Evolutionary conservation across 306 rosid genomes (phyloP).

Genomic region (Herpetospermum pedunculosum): DNA sequence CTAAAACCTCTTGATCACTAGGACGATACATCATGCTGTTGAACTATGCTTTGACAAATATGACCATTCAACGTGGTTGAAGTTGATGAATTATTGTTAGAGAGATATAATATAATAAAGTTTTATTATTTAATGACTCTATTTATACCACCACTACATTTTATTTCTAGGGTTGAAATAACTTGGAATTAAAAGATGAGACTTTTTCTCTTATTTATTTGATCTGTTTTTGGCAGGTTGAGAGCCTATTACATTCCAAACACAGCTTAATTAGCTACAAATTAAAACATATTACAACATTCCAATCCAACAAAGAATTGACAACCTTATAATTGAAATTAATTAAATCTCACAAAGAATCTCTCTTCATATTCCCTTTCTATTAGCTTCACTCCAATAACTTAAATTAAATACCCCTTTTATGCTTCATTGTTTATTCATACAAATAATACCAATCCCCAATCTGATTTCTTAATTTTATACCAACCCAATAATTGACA

Average conservation of each 20-base stretch:
- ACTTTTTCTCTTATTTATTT: neutral
- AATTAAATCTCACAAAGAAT: neutral
- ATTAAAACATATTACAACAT: too few species aligned
- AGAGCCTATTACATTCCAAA: neutral
- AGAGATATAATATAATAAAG: neutral
- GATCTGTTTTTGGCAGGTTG: neutral
- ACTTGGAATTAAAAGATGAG: neutral
- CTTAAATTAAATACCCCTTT: neutral
- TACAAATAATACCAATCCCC: neutral
- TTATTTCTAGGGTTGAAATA: too few species aligned
- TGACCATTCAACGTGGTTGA: too few species aligned
- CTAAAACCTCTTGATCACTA: too few species aligned
- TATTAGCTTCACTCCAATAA: neutral
- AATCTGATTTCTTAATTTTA: neutral
- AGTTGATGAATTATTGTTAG: too few species aligned
- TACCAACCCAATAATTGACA: neutral
- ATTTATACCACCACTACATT: neutral
- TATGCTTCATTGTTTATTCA: neutral
- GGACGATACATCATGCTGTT: too few species aligned
- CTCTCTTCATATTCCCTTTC: neutral
- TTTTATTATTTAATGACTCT: neutral
- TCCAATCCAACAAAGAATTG: conserved; percentile 7
- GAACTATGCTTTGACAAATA: too few species aligned
- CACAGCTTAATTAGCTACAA: too few species aligned
- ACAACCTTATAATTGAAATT: neutral